Evolutionary conservation across 2,329 filamentous ascomycete genomes (phyloP).

Genomic region (Cladobotryum mycophilum): DNA sequence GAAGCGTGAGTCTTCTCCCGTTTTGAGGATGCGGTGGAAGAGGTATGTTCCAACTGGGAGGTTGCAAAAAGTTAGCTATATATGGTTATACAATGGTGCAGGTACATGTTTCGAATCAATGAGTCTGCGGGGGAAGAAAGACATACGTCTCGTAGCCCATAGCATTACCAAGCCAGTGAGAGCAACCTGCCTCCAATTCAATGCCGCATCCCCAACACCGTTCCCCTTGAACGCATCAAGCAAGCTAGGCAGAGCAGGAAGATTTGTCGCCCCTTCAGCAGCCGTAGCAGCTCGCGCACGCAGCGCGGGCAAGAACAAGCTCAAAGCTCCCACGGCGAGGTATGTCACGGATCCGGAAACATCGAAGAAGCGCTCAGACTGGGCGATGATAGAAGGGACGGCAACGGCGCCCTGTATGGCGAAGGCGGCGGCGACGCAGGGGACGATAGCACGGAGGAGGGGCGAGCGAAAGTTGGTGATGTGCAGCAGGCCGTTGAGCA

Average conservation of each 20-base stretch:
- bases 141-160: conserved; percentile 56
- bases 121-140: not conserved
- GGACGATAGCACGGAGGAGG: conserved; percentile 56
- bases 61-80: not conserved
- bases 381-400: conserved; percentile 52
- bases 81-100: not conserved
- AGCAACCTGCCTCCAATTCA: conserved; percentile 54
- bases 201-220: conserved; percentile 24
- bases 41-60: conserved; percentile 53
- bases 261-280: conserved; percentile 26
- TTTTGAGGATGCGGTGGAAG: conserved; percentile 52
- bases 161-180: conserved; percentile 36
- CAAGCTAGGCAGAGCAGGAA: conserved; percentile 36
- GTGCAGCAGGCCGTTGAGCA: conserved; percentile 45
- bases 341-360: conserved; percentile 61
- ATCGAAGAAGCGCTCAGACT: conserved; percentile 64
- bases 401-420: conserved; percentile 57
- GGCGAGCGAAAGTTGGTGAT: conserved; percentile 56
- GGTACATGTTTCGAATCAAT: no score
- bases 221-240: conserved; percentile 35
- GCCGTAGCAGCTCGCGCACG: conserved; percentile 41
- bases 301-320: conserved; percentile 54
- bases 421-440: conserved; percentile 55
- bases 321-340: conserved; percentile 56
- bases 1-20: conserved; percentile 52